Percentiles rank a stretch among this genome's conserved stretches.
Conservation (phyloP, 2,329 filamentous ascomycete genomes). For the Colletotrichum siamense region DNA sequence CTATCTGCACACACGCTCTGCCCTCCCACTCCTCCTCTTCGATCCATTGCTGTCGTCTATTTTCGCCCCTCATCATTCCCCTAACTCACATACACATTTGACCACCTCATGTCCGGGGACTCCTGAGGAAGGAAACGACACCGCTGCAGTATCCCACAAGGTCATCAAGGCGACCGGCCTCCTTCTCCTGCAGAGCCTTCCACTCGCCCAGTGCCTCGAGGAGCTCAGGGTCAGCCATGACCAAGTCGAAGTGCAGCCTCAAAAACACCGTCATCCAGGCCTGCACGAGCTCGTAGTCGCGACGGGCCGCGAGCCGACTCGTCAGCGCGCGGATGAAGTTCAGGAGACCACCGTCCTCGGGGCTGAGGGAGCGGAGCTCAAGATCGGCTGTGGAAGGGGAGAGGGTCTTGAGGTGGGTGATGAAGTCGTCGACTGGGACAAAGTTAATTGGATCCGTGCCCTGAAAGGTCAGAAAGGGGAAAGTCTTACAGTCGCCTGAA, state of each 20-base stretch:
- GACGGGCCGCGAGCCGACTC: constrained; percentile 67
- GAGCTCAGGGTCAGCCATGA: constrained; percentile 58
- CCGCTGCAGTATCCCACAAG: constrained; percentile 89
- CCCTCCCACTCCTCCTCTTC: background rate
- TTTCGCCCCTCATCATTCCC: background rate
- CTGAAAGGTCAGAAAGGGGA: background rate
- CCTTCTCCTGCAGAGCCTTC: constrained; percentile 74
- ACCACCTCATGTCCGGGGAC: constrained; percentile 52
- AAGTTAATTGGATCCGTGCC: constrained; percentile 24
- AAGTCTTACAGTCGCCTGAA: constrained; percentile 64
- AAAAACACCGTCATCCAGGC: constrained; percentile 98
- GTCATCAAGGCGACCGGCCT: constrained; percentile 73
- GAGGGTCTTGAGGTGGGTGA: constrained; percentile 80
- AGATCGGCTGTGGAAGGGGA: constrained; percentile 87
- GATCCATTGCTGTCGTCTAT: background rate
- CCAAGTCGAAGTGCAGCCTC: constrained; percentile 71
- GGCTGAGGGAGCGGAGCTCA: constrained; percentile 81
- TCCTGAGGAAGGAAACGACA: constrained; percentile 81
- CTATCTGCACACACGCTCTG: background rate
- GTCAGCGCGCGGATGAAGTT: constrained; percentile 86
- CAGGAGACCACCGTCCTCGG: constrained; percentile 71
- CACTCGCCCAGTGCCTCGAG: constrained; percentile 69
- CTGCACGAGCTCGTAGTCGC: constrained; percentile 92
- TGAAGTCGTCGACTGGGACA: constrained; percentile 64
- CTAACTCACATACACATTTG: background rate